Conservation (phyloP, 176 grass and related monocot genomes). For the Cymbopogon citratus region DNA sequence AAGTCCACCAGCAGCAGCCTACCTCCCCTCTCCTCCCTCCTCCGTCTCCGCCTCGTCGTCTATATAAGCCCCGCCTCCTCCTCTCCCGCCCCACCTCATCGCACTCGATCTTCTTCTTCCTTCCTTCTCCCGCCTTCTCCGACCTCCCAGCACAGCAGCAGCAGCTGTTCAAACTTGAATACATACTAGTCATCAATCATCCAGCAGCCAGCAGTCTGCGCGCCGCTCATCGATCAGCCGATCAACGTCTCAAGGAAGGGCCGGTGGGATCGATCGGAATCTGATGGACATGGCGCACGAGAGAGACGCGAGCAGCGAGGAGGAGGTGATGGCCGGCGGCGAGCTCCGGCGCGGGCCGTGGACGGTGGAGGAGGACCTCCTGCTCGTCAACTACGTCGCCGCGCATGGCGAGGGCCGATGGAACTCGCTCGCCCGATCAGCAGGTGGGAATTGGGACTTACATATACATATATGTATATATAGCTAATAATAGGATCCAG, state of each 20-base stretch:
- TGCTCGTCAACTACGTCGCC: conserved; percentile 79
- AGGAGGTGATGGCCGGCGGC: conserved; percentile 51
- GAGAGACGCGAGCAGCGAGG: conserved; percentile 49
- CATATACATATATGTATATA: neutral
- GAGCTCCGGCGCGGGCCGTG: conserved; percentile 81
- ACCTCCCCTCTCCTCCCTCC: neutral
- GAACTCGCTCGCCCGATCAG: conserved; percentile 90
- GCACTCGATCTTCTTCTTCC: conserved; percentile 16
- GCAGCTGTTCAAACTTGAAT: neutral
- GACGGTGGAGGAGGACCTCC: conserved; percentile 89
- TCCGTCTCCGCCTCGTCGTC: neutral
- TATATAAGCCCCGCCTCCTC: conserved; percentile 47
- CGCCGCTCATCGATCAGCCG: neutral
- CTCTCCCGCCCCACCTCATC: conserved; percentile 58
- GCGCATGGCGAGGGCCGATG: conserved; percentile 85
- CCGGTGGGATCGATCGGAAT: neutral
- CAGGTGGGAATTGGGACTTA: conserved; percentile 47
- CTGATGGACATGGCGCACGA: conserved; percentile 51
- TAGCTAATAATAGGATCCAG: too few species aligned
- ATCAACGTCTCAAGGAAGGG: neutral
- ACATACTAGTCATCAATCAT: neutral
- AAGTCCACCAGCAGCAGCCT: conserved; percentile 10
- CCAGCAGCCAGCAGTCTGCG: too few species aligned
- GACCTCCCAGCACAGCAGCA: neutral
- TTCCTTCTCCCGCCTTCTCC: conserved; percentile 31